Evolutionary conservation across 176 grass and related monocot genomes (phyloP).

Genomic region (Avena atlantica): DNA sequence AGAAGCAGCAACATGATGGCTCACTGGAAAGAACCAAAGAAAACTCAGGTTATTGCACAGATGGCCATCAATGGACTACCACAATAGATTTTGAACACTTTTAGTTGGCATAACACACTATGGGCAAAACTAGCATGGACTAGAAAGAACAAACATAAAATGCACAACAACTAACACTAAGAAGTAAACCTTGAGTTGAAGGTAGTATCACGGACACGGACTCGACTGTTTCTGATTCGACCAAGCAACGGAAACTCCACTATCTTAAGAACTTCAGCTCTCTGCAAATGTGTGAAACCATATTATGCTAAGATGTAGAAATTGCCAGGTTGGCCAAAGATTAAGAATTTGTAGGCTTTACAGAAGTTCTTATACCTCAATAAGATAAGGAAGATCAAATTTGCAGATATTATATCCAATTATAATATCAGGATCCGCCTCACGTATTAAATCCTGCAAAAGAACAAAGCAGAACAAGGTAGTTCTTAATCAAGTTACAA

Average conservation of each 20-base stretch:
- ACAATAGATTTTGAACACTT: not conserved
- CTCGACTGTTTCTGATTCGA: slow-evolving; percentile 89
- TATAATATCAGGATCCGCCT: slow-evolving; percentile 94
- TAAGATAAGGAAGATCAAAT: slow-evolving; percentile 98
- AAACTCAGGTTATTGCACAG: not conserved
- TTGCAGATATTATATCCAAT: slow-evolving; percentile 99
- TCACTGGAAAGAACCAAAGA: slow-evolving; percentile 18
- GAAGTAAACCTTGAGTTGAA: slow-evolving; percentile 84
- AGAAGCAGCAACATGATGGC: slow-evolving; percentile 9
- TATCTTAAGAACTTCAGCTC: slow-evolving; percentile 97
- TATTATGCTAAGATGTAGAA: not conserved
- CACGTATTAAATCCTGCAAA: slow-evolving; percentile 89
- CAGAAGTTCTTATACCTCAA: slow-evolving; percentile 59
- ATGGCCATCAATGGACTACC: slow-evolving; percentile 25
- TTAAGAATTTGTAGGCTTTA: slow-evolving; percentile 20
- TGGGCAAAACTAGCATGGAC: slow-evolving; percentile 31
- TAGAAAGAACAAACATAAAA: slow-evolving; percentile 7
- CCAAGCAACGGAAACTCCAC: slow-evolving; percentile 91
- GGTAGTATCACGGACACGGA: slow-evolving; percentile 85
- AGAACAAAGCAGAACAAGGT: slow-evolving; percentile 32
- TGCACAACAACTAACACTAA: slow-evolving; percentile 30
- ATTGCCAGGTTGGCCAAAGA: not conserved
- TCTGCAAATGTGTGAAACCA: slow-evolving; percentile 60
- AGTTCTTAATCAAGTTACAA: slow-evolving; percentile 7
- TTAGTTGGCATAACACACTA: not conserved